Evolutionary conservation across 306 rosid genomes (phyloP), one percentile per base, ranked within the genome.

Genomic region (Cicer cuneatum): DNA sequence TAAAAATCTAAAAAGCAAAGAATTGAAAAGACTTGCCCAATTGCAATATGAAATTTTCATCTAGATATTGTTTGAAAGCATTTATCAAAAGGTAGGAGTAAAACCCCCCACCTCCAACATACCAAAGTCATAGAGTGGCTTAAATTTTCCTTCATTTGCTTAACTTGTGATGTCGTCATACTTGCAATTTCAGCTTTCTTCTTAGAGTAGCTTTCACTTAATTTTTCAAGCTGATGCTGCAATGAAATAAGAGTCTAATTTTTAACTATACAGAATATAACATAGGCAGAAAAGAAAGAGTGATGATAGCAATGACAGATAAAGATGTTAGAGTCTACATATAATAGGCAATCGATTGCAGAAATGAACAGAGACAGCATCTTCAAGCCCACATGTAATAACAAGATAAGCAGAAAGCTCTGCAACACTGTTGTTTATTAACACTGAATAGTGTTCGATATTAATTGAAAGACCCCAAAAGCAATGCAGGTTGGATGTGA

Each of bases 131-230:
- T 73, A 43, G 81, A 82, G 69, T 77, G 85, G 58, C 82, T 83
- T 84, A 89, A 75, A 40, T 77, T 83, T 41, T 86, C 90, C 86
- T 85, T 88, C 94, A 78, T 72, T 83, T 87, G 82, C 74, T 87
- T 84, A 67, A 87, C 86, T 85, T 91, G 91, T 39, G 91, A 73
- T 15, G 94, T 89, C 69, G 73, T 87, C 96, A 91, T 87, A 73
- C 53, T 45, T 54, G 81, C 75, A 45, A 93, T 89, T 72, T 84
- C 85, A 54, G 48, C 72, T 75, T 83, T 93, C 83, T 91, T 89
- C 83, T 70, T 53, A 8, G 80, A 71, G 35, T 57, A 72, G 52
- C 21, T 66, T 71, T 90, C 86, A 59, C 14, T 73, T 69, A 91
- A 82, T 60, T 81, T 81, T 82, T 82, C 89, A 66, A 86, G 37